Evolutionary conservation across 2,329 filamentous ascomycete genomes (phyloP).

Genomic region (Immersiporthe knoxdaviesiana): DNA sequence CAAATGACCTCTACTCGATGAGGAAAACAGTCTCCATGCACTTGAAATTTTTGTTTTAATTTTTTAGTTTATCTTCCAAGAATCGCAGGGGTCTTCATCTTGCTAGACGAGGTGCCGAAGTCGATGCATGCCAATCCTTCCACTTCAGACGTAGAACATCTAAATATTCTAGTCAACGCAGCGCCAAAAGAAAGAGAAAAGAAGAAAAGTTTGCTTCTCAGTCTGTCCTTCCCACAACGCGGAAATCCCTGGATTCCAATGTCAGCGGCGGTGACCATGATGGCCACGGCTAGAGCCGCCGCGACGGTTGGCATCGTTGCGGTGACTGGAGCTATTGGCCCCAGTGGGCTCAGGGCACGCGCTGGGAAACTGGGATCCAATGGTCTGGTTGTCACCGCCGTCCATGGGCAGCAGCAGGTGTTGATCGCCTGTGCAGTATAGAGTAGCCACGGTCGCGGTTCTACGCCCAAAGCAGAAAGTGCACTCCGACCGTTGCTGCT

Average conservation of each 20-base stretch:
- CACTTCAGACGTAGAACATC: neutral
- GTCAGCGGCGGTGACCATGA: neutral
- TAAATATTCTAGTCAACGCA: neutral
- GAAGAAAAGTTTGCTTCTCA: neutral
- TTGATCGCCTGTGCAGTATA: neutral
- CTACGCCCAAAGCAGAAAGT: neutral
- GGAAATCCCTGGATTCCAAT: neutral
- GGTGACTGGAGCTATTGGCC: neutral
- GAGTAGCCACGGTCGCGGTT: neutral
- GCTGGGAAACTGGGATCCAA: neutral
- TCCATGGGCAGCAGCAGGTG: neutral
- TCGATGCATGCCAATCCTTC: neutral
- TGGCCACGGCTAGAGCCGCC: too few species aligned
- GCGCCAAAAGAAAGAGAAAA: neutral
- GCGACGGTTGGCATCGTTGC: neutral
- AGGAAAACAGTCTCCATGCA: neutral
- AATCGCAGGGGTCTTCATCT: neutral
- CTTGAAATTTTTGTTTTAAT: too few species aligned
- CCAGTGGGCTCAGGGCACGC: too few species aligned
- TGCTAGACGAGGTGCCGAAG: neutral
- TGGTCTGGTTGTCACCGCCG: neutral
- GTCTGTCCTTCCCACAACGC: neutral
- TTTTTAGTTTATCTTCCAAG: too few species aligned
- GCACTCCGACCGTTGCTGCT: neutral
- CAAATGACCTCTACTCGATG: neutral